Conservation (phyloP, 2,329 filamentous ascomycete genomes). For the Trichoderma polysporum region DNA sequence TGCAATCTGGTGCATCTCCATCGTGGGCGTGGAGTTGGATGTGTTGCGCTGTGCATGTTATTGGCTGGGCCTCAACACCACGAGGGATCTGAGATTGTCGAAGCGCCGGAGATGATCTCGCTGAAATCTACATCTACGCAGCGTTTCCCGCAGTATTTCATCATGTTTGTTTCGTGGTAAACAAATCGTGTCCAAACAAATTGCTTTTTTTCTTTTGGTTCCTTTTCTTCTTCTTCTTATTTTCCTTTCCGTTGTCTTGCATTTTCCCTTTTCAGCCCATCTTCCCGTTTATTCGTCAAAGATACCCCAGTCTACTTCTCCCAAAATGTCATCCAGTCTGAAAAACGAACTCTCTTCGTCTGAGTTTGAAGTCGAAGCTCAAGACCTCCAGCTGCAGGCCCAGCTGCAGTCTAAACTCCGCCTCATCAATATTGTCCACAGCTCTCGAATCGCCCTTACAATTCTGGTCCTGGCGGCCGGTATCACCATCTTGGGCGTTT, state of each 20-base stretch:
- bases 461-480: constrained; percentile 51
- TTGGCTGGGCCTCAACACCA: not conserved
- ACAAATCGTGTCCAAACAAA: constrained; percentile 6
- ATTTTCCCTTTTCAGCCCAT: not conserved
- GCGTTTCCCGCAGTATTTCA: not conserved
- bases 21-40: not conserved
- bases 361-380: constrained; percentile 50
- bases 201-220: not conserved
- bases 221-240: not conserved
- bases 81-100: not conserved
- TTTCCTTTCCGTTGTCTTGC: not conserved
- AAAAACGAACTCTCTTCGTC: constrained; percentile 46
- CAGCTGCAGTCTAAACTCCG: constrained; percentile 41
- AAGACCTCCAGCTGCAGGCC: constrained; percentile 36
- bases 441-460: constrained; percentile 48
- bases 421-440: constrained; percentile 43
- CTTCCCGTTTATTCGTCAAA: not conserved
- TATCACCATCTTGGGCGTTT: constrained; percentile 53
- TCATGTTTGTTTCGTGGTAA: not conserved
- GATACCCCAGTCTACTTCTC: not conserved
- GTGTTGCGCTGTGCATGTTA: not conserved
- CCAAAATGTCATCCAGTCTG: constrained; percentile 30
- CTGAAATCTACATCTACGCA: constrained; percentile 9
- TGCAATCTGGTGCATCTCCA: not conserved
- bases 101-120: not conserved